Conservation (phyloP, 129 eudicot species). For the Tagetes patula region DNA sequence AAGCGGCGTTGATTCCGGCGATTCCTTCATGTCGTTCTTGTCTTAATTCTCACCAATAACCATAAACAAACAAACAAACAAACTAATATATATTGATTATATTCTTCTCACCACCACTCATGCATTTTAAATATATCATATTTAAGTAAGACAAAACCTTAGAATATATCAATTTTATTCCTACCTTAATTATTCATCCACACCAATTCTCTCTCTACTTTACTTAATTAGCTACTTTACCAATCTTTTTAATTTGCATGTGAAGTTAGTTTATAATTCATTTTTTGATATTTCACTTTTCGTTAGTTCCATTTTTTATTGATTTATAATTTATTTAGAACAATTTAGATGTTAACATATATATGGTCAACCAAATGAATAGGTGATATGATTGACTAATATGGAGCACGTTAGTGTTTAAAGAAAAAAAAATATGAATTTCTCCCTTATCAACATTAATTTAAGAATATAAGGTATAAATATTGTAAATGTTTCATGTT, state of each 20-base stretch:
- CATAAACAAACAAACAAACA: constrained; percentile 34
- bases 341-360: background rate
- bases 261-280: constrained; percentile 16
- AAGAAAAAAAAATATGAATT: no score
- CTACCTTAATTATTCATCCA: constrained; percentile 19
- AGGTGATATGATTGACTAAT: background rate
- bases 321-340: background rate
- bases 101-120: constrained; percentile 39
- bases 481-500: no score
- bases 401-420: no score
- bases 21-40: constrained; percentile 66
- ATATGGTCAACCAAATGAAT: background rate
- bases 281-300: background rate
- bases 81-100: background rate
- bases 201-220: constrained; percentile 21
- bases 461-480: no score
- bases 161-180: constrained; percentile 28
- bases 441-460: no score
- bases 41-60: constrained; percentile 44
- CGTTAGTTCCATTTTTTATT: background rate
- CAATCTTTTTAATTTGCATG: constrained; percentile 18
- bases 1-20: constrained; percentile 78
- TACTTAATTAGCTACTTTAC: background rate
- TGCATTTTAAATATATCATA: constrained; percentile 15
- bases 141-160: constrained; percentile 35